Base-by-base conservation (phyloP, 768 basidiomycete genomes). In the Boletellus ananiceps region DNA sequence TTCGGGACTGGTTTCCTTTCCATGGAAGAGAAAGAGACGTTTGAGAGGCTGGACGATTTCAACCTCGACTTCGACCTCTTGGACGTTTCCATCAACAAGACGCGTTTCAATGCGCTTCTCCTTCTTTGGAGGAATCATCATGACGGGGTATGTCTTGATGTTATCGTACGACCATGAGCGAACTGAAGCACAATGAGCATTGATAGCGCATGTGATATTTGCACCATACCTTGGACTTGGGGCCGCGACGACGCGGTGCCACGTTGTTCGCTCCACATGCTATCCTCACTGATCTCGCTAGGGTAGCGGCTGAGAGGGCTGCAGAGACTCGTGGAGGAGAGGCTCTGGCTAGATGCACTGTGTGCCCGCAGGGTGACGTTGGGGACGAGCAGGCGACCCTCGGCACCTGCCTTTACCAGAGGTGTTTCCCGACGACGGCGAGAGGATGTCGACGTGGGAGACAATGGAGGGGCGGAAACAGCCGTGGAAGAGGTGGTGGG, bases 131-230 rank as follows among this genome's bases (percentile, higher is more conserved):
- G 77, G 79, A 33, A 77, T 68, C 51, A 63, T 64, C 66, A 67
- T 72, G 51, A 80, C 69, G 14, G 82, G 80, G 56, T 88, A 88
- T 3, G 82, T 85, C 61, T 75, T 77, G 52, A 85, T 65, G 55
- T 83, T 83, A 58, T 86, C 84, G 58, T 87, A 88, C 2, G 85
- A 86, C 85, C 84, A 87, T 2, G 86, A 81, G 25, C 83, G 83
- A 12, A 71, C 85, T 86, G 49, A 36, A 40, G 27, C n/a, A 16
- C 7, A 0, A 35, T 62, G 31, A 54, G 61, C 8, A 25, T 47
- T 9, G 34, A 21, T 18, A 59, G 13, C 11, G 9, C 52, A 31
- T 40, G 23, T 33, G 35, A 38, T 18, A 13, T 3, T 14, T 4
- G 6, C 8, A 18, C 51, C 82, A 62, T 59, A 84, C 83, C 77